Conservation (phyloP, 768 basidiomycete species). For the Cyathus striatus region DNA sequence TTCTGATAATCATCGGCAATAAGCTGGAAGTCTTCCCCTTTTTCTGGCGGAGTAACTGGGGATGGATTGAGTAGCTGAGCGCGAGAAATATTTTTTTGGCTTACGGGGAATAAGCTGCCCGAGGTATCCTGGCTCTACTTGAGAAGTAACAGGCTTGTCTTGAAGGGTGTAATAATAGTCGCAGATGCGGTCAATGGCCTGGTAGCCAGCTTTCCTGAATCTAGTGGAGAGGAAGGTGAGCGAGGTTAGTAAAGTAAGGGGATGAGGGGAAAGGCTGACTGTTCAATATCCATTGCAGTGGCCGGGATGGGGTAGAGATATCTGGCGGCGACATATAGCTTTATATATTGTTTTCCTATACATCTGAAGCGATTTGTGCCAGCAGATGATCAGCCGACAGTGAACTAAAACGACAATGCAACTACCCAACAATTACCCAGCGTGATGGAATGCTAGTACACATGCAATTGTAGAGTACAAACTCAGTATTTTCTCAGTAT, state of each 20-base stretch:
- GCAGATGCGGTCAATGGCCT: constrained; percentile 86
- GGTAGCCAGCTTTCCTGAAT: constrained; percentile 83
- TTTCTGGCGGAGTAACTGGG: constrained; percentile 42
- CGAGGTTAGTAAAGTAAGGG: not conserved
- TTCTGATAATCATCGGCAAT: constrained; percentile 80
- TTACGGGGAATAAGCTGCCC: constrained; percentile 60
- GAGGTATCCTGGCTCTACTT: constrained; percentile 86
- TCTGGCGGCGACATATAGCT: no score
- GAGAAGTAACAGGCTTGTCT: constrained; percentile 57
- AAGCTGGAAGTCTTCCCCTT: constrained; percentile 69
- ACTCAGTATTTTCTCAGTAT: no score
- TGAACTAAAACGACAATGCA: no score
- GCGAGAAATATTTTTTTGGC: constrained; percentile 5
- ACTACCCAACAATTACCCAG: no score
- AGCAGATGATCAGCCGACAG: no score
- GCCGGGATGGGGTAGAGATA: no score
- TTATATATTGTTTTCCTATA: no score
- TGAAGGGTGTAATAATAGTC: constrained; percentile 77
- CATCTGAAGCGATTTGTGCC: no score
- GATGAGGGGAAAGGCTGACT: constrained; percentile 28
- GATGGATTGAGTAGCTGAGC: no score
- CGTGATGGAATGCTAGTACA: no score
- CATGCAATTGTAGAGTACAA: no score
- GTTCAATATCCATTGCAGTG: constrained; percentile 42
- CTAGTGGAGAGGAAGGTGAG: constrained; percentile 35